These are phyloP conservation scores for Nannochloropsis limnetica DNA, from an alignment of 352 stramenopile species.

Conservation along the genomic window DNA sequence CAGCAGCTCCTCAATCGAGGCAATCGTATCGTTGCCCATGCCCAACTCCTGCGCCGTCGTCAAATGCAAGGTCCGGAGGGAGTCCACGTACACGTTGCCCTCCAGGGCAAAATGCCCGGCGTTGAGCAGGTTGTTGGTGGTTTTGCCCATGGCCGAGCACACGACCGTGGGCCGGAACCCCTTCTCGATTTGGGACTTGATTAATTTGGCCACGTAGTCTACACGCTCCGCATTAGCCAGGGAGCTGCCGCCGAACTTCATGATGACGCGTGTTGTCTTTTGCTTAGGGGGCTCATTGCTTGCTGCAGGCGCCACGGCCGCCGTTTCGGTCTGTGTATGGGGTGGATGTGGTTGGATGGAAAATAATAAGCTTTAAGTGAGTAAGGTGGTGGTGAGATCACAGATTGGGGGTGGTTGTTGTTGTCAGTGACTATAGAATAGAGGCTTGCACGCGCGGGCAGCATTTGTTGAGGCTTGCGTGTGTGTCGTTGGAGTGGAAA, in stretches of 20 bases:
- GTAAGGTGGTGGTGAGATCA: neutral
- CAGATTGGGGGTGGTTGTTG: no score
- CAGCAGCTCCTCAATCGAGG: conserved; percentile 55
- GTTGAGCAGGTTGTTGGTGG: conserved; percentile 65
- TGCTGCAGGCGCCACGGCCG: neutral
- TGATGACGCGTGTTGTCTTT: conserved; percentile 60
- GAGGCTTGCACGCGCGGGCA: neutral
- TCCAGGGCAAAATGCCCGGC: conserved; percentile 65
- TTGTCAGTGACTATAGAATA: no score
- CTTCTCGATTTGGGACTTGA: conserved; percentile 62
- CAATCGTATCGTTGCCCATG: conserved; percentile 48
- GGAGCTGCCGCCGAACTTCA: conserved; percentile 95
- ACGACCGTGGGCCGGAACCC: conserved; percentile 61
- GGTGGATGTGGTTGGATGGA: no score
- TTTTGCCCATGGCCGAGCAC: conserved; percentile 75
- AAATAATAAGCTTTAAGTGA: no score
- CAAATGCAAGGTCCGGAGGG: conserved; percentile 62
- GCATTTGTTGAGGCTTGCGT: neutral
- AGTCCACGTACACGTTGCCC: conserved; percentile 61
- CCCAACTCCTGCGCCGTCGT: conserved; percentile 59
- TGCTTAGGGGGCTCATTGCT: conserved; percentile 34
- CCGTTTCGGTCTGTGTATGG: neutral
- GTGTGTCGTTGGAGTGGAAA: neutral
- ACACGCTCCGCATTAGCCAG: conserved; percentile 83
- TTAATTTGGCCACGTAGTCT: conserved; percentile 60